Base-by-base conservation (phyloP, 75 land plant genomes). In the Pinus taeda region DNA sequence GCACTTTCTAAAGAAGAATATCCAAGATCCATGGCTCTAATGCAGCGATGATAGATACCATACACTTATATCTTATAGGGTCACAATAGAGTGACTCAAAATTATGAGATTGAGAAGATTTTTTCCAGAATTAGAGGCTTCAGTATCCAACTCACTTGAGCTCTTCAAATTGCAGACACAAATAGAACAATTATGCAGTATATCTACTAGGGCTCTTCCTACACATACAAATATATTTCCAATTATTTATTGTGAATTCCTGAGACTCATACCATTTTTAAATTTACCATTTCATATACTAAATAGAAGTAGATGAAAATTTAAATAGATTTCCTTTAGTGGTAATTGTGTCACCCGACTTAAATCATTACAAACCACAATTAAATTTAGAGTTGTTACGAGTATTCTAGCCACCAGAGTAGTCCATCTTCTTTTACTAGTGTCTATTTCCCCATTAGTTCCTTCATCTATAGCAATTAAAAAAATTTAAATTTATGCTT, bases 21-120 rank as follows among this genome's bases (percentile, higher is more conserved):
- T 92, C 91, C 75, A 91, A 91, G 6, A 92, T 73, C 94, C 93
- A 95, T 77, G 75, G 83, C 69, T 87, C 85, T 18, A 82, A 62
- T n/a, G 77, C 79, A 60, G 81, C 5, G 11, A 88, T 69, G 60
- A 89, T 60, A 4, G 74, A 76, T 22, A 75, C 57, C 29, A 84
- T 84, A 75, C 78, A 81, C 60, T 60, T 76, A 3, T 69, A 6
- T 33, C 33, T 1, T 2, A 33, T 33, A 33, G 33, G 1, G 88
- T 88, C 60, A 77, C 6, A 22, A 57, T 24, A 22, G 63, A 57
- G 70, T 95, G 93, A 76, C 79, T 72, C 3, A 74, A 72, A 4
- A 73, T 14, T 13, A 90, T 78, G 13, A 86, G 73, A 75, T 90
- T 80, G 21, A 95, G 83, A 67, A 92, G 69, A 60, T 81, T 73